These are phyloP conservation scores for Aurantiochytrium sp. DNA, from an alignment of 108 stramenopile species.

Conservation along the genomic window DNA sequence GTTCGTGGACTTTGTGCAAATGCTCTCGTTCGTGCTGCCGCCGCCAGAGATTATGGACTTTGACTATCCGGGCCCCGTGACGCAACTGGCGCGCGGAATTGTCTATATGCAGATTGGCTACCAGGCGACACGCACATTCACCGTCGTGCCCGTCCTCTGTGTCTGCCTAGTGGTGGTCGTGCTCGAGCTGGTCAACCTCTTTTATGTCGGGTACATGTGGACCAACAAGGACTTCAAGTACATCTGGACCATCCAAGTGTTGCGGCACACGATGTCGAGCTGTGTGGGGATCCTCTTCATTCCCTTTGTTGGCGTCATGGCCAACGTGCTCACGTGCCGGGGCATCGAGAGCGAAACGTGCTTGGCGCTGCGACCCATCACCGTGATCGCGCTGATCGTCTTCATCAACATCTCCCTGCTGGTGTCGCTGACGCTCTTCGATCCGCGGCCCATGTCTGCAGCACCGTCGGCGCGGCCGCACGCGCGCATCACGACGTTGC, in stretches of 20 bases:
- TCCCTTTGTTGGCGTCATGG: background rate
- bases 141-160: background rate
- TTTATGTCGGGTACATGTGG: constrained; percentile 1
- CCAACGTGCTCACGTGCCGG: background rate
- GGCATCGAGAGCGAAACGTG: background rate
- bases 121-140: background rate
- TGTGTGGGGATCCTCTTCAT: background rate
- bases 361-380: background rate
- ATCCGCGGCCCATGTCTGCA: background rate
- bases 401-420: background rate
- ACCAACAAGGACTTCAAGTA: background rate
- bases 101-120: background rate
- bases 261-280: background rate
- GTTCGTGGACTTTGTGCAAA: constrained; percentile 23
- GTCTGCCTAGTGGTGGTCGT: background rate
- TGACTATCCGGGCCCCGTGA: background rate
- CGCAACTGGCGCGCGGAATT: background rate
- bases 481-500: background rate
- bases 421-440: background rate
- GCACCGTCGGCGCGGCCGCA: background rate
- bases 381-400: background rate
- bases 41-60: background rate
- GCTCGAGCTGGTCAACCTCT: background rate
- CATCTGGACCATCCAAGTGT: background rate
- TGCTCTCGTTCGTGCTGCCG: background rate